These are phyloP conservation scores for Brettanomyces bruxellensis DNA, from an alignment of 805 yeast genomes.

Conservation along the genomic window DNA sequence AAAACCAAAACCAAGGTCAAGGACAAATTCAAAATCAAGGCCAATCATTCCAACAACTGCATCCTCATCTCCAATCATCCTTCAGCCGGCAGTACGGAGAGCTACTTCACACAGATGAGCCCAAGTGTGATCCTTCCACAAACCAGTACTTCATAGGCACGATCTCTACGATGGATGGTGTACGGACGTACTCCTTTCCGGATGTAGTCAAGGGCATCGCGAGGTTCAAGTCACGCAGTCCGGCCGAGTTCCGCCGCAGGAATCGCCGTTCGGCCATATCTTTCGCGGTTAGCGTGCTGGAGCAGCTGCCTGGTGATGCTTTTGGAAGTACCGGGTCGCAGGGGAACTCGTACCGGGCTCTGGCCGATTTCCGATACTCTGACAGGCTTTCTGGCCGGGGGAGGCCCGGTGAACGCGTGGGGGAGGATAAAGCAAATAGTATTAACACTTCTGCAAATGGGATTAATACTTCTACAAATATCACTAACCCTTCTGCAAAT, in stretches of 20 bases:
- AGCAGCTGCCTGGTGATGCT: constrained; percentile 16
- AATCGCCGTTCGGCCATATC: constrained; percentile 32
- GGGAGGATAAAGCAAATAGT: not conserved
- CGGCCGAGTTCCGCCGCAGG: constrained; percentile 27
- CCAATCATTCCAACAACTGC: not conserved
- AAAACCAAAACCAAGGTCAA: not conserved
- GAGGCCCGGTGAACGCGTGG: not conserved
- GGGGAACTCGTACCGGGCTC: not conserved
- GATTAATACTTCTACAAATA: too few species aligned
- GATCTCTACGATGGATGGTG: constrained; percentile 23
- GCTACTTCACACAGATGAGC: constrained; percentile 16
- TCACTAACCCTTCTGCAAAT: not conserved
- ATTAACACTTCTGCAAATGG: not conserved
- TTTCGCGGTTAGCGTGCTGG: constrained; percentile 37
- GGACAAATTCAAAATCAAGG: not conserved
- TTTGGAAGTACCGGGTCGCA: not conserved
- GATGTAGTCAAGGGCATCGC: constrained; percentile 44
- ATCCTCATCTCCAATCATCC: not conserved
- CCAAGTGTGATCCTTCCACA: constrained; percentile 46
- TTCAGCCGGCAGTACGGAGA: not conserved
- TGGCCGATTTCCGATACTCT: not conserved
- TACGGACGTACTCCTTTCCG: constrained; percentile 44
- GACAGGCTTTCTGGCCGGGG: not conserved
- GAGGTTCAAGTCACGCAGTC: constrained; percentile 29
- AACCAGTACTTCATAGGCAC: constrained; percentile 65